Evolutionary conservation across 495 filamentous ascomycete genomes (phyloP).

Genomic region (Aspergillus bertholletiae): DNA sequence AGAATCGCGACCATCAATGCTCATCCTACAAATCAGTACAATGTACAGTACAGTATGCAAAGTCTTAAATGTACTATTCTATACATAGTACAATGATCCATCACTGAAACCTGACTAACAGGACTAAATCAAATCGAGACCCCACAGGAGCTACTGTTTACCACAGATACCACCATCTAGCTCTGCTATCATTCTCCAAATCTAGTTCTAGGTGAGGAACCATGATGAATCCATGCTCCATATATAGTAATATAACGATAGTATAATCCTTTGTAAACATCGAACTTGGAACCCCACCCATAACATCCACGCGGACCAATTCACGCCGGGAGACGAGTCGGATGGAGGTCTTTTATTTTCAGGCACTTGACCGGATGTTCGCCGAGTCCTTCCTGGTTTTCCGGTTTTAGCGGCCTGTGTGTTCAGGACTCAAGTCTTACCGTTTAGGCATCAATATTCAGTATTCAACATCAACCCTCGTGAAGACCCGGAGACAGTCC

Average conservation of each 20-base stretch:
- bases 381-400: neutral
- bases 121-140: neutral
- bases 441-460: neutral
- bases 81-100: too few species aligned
- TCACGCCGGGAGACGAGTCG: neutral
- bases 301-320: neutral
- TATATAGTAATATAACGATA: too few species aligned
- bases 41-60: too few species aligned
- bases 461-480: too few species aligned
- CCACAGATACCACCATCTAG: too few species aligned
- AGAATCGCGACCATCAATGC: too few species aligned
- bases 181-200: neutral
- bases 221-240: neutral
- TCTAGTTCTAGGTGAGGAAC: neutral
- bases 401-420: neutral
- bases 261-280: neutral
- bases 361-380: neutral
- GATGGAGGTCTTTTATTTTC: too few species aligned
- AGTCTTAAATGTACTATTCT: too few species aligned
- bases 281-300: slow-evolving; percentile 1
- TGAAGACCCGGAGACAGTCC: too few species aligned
- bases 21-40: too few species aligned
- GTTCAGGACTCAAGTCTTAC: neutral
- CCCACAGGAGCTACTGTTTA: neutral
- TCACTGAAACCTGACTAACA: neutral